phyloP scores from a whole-genome alignment of 106 monocot species.

The Hemerocallis citrina region DNA sequence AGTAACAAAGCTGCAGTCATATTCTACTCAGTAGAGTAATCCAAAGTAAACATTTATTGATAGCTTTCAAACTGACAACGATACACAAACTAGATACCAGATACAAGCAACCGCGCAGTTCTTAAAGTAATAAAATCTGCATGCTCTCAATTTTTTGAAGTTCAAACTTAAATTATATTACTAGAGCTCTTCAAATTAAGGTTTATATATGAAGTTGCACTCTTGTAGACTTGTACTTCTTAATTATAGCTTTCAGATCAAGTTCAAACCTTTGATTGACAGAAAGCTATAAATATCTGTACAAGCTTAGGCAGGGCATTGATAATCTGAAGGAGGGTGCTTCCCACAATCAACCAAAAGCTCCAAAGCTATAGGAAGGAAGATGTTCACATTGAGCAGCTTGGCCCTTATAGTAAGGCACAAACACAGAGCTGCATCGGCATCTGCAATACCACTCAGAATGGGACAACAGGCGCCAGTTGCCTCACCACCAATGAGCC shows the following conservation, averaged over 20 bases:
- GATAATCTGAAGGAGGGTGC: conserved; percentile 1
- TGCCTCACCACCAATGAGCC: background rate
- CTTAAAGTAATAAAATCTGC: background rate
- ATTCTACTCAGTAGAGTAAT: background rate
- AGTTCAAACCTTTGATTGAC: too few species aligned
- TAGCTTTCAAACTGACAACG: background rate
- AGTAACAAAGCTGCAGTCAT: background rate
- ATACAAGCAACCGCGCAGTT: background rate
- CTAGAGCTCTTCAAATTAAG: too few species aligned
- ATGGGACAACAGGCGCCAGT: conserved; percentile 2
- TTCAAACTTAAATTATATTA: too few species aligned
- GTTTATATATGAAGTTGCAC: too few species aligned
- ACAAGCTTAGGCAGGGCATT: conserved; percentile 9
- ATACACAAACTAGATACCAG: background rate
- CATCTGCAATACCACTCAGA: background rate
- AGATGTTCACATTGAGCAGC: conserved; percentile 1
- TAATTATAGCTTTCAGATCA: too few species aligned
- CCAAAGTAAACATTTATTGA: too few species aligned
- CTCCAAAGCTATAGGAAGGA: conserved; percentile 9
- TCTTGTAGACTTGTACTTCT: too few species aligned
- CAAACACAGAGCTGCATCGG: conserved; percentile 10
- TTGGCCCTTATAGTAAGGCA: conserved; percentile 10
- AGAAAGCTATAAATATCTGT: too few species aligned
- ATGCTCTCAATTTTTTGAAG: background rate
- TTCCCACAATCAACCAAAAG: conserved; percentile 15